A percentile compares a stretch with the other conserved stretches of the same genome.
phyloP scores from a whole-genome alignment of 805 yeast genomes.

The Candida patagonica region DNA sequence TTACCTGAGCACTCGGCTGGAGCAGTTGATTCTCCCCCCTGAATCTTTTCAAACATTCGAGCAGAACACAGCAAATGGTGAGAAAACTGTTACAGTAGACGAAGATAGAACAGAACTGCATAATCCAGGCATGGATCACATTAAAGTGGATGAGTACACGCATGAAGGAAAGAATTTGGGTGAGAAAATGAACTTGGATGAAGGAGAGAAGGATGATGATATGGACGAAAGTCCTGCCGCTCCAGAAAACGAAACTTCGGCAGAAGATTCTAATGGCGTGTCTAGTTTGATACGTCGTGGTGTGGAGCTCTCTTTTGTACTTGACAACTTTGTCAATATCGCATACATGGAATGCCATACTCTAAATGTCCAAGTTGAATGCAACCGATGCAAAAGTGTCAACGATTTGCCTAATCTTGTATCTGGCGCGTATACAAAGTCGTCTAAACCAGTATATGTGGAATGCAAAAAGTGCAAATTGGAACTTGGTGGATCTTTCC shows the following conservation, averaged over 20 bases:
- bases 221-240: background rate
- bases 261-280: conserved; percentile 1
- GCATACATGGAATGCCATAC: conserved; percentile 28
- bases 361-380: conserved; percentile 28
- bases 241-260: background rate
- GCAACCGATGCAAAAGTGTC: conserved; percentile 30
- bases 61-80: conserved; percentile 2
- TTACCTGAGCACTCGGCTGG: conserved; percentile 13
- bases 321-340: conserved; percentile 25
- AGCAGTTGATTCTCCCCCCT: conserved; percentile 14
- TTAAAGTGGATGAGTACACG: conserved; percentile 4
- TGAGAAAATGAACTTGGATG: background rate
- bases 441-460: conserved; percentile 24
- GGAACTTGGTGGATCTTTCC: conserved; percentile 27
- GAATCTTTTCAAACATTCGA: conserved; percentile 7
- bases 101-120: background rate
- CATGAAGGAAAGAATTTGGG: conserved; percentile 1
- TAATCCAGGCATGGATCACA: background rate
- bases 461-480: conserved; percentile 29
- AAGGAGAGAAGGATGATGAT: conserved; percentile 3
- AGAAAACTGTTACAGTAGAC: background rate
- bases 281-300: background rate
- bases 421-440: conserved; percentile 28
- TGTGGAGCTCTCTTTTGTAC: conserved; percentile 26
- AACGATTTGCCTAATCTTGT: conserved; percentile 28